Evolutionary conservation across 352 stramenopile genomes (phyloP), one percentile per base, ranked within the genome.

Genomic region (Globisporangium nunn): DNA sequence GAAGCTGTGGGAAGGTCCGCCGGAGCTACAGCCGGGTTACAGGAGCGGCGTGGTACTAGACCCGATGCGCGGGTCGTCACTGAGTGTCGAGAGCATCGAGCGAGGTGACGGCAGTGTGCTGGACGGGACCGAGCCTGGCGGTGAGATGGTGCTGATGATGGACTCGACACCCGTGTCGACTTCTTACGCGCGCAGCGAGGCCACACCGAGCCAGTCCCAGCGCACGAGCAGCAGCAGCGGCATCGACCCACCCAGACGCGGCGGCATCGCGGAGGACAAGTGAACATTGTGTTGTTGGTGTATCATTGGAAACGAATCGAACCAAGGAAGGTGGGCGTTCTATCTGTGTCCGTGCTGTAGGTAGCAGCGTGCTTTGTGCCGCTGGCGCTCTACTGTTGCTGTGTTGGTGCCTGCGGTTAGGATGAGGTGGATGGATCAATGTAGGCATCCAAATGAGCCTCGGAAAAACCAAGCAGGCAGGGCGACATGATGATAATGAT

Each of bases 1-100:
- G 31, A 92, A 96, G 58, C 68, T 98, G 31, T 98, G 90, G 90
- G 70, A 91, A 31, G 90, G 91, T 4, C 93, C 93, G n/a, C 70
- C 64, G 5, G 78, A 87, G 56, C 71, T 89, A 10, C 62, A 70
- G 52, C 59, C 62, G 6, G 43, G 57, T 4, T 56, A 50, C 30
- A 49, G 39, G 43, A 41, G 37, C n/a, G 53, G 53, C 7, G 7
- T 52, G 10, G 53, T 23, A 15, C 39, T 56, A 11, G 58, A 58
- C 1, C 56, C 48, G 15, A 52, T 29, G 23, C 52, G 49, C 37
- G 33, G 29, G 31, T 35, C 47, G 43, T 50, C 33, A 56, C 58
- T 40, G n/a, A 74, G 57, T 48, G 58, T 45, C 4, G 46, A 51
- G 53, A 66, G 60, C 61, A 46, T 68, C 54, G 54, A 60, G 66